Base-by-base conservation (phyloP, 495 filamentous ascomycete species). In the Podospora appendiculata region DNA sequence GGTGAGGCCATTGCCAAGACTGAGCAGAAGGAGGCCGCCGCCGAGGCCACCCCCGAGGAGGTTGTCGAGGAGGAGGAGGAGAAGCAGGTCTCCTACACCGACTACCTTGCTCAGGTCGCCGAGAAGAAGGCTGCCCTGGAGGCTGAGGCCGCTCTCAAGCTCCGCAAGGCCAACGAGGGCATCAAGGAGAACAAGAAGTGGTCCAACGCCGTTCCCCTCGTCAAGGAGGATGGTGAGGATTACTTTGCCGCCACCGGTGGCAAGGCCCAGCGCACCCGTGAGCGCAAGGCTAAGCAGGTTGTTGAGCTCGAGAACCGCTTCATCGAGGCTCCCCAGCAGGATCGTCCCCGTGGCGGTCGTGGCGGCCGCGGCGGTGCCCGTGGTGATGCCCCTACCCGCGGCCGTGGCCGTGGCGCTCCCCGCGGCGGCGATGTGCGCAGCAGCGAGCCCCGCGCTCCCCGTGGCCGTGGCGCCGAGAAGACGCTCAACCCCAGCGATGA, bases 101-200 rank as follows among this genome's bases (percentile, higher is more conserved):
- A 93, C 59, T 97, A 95, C 71, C 85, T 91, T 17, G 88, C 84
- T 60, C 86, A 97, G 77, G 84, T 77, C 65, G 89, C 87, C 46
- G 86, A 88, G 74, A 89, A 87, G 75, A 88, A 85, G 71, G 72
- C 79, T 32, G 80, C 82, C 58, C 85, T 98, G 53, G 84, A 83
- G 63, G 65, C 65, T 41, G 67, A 70, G 46, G 55, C 55, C 47
- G 71, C 74, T 38, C 79, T 82, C 58, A 78, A 87, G 55, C 79
- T 84, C 53, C 89, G 92, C 71, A 81, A 90, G 73, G 79, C 93
- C 63, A 96, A 96, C 76, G 91, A 95, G 75, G 93, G 90, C 62
- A 74, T 65, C 73, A 86, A 88, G 77, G 62, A 75, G 55, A 83
- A 89, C 71, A 91, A 92, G 79, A 95, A 96, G 79, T 95, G 89